These are phyloP conservation scores for Colletotrichum musae DNA, from an alignment of 2,329 filamentous ascomycete genomes.

Conservation along the genomic window DNA sequence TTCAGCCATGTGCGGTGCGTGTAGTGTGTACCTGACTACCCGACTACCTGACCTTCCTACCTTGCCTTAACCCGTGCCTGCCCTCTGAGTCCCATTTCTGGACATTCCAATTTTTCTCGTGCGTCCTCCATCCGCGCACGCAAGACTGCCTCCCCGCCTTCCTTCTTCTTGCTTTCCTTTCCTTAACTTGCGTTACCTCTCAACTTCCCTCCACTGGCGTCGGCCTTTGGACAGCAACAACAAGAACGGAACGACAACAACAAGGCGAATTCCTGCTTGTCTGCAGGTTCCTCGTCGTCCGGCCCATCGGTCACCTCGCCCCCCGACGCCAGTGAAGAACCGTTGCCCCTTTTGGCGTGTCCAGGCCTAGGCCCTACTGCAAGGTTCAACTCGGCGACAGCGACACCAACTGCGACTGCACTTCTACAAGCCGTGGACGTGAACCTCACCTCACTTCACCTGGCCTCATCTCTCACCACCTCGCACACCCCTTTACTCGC, in stretches of 20 bases:
- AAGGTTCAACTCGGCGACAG: slow-evolving; percentile 24
- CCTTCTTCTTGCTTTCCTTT: not conserved
- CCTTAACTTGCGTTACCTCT: not conserved
- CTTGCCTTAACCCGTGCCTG: slow-evolving; percentile 21
- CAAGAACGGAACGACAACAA: not conserved
- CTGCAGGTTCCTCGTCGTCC: not conserved
- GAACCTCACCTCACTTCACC: slow-evolving; percentile 3
- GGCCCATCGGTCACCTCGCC: slow-evolving; percentile 10
- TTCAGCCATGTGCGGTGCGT: slow-evolving; percentile 16
- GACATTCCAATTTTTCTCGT: slow-evolving; percentile 35
- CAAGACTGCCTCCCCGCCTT: slow-evolving; percentile 14
- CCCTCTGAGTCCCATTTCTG: slow-evolving; percentile 30
- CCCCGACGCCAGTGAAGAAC: slow-evolving; percentile 9
- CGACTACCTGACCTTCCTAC: not conserved
- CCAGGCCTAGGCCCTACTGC: slow-evolving; percentile 11
- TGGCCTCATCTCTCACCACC: slow-evolving; percentile 10
- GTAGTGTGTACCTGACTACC: not conserved
- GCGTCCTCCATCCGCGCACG: slow-evolving; percentile 29
- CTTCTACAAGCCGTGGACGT: slow-evolving; percentile 12
- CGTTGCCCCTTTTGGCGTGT: slow-evolving; percentile 19
- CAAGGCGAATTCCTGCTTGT: not conserved
- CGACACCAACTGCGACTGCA: not conserved
- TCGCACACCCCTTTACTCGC: slow-evolving; percentile 1
- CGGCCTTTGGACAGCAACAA: slow-evolving; percentile 9
- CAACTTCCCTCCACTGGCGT: slow-evolving; percentile 19